phyloP scores from a whole-genome alignment of 768 basidiomycete genomes.

The Mycena filopes region DNA sequence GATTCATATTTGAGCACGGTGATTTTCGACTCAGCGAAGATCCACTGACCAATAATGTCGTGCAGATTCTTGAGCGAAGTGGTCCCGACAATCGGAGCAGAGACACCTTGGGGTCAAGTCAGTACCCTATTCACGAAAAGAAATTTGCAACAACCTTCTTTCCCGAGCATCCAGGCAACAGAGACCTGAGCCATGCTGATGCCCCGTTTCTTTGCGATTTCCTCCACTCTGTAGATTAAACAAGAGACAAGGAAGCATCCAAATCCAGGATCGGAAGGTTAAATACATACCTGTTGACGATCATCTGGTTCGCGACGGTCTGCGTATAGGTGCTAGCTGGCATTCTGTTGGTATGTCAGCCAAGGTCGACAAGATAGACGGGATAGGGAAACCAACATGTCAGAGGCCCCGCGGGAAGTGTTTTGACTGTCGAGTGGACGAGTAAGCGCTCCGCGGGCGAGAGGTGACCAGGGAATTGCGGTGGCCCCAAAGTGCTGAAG shows the following conservation, averaged over 20 bases:
- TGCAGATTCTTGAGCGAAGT: conserved; percentile 61
- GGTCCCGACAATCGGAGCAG: conserved; percentile 69
- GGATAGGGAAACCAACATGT: conserved; percentile 39
- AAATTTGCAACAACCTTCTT: conserved; percentile 43
- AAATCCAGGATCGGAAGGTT: not conserved
- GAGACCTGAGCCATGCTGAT: conserved; percentile 69
- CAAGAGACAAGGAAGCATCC: too few species aligned
- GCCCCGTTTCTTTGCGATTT: conserved; percentile 61
- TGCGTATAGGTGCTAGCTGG: conserved; percentile 18
- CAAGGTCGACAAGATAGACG: too few species aligned
- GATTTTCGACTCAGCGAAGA: not conserved
- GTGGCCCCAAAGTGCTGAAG: conserved; percentile 62
- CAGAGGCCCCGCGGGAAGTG: conserved; percentile 51
- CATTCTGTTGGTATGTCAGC: conserved; percentile 1
- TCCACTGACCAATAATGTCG: conserved; percentile 57
- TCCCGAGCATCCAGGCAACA: conserved; percentile 61
- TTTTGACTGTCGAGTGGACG: conserved; percentile 47
- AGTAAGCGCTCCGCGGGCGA: conserved; percentile 60
- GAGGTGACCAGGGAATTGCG: conserved; percentile 69
- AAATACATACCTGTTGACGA: conserved; percentile 23
- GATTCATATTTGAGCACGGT: too few species aligned
- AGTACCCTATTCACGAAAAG: not conserved
- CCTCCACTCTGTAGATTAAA: conserved; percentile 54
- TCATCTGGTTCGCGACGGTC: conserved; percentile 26
- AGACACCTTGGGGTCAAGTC: conserved; percentile 46